A percentile compares a stretch with the other conserved stretches of the same genome.
Conservation (phyloP, 768 basidiomycete species). For the Hypsizygus marmoreus region DNA sequence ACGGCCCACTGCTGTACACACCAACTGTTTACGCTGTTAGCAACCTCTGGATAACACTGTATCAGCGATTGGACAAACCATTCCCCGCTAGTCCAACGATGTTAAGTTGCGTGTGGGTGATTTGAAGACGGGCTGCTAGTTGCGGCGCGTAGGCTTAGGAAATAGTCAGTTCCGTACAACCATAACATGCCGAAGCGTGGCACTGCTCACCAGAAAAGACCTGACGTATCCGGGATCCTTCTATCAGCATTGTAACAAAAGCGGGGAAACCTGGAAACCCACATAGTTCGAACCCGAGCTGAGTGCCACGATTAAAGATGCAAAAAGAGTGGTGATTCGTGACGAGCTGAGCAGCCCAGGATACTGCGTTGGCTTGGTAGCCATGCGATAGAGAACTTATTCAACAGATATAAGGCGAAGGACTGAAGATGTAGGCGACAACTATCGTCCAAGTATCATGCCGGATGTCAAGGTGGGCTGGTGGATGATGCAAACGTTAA, state of each 20-base stretch:
- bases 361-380: constrained; percentile 9
- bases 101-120: constrained; percentile 82
- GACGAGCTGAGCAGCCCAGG: constrained; percentile 38
- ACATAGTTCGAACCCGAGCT: constrained; percentile 79
- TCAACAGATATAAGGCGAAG: too few relatives aligned
- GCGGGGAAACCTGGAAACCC: constrained; percentile 26
- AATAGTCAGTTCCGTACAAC: neutral
- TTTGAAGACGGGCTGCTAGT: constrained; percentile 70
- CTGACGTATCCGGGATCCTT: constrained; percentile 27
- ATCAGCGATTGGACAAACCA: constrained; percentile 40
- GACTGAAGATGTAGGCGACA: too few relatives aligned
- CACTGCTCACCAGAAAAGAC: constrained; percentile 42
- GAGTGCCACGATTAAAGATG: constrained; percentile 60
- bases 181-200: neutral
- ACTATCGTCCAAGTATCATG: too few relatives aligned
- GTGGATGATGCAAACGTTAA: too few relatives aligned
- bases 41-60: neutral
- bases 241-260: constrained; percentile 8
- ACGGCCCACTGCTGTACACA: constrained; percentile 72
- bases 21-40: constrained; percentile 52
- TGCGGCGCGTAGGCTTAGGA: constrained; percentile 83
- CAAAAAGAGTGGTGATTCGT: constrained; percentile 50
- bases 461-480: too few relatives aligned
- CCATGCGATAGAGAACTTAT: too few relatives aligned
- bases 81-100: constrained; percentile 81